Conservation (phyloP, 2,329 filamentous ascomycete genomes). For the Diplodia seriata region DNA sequence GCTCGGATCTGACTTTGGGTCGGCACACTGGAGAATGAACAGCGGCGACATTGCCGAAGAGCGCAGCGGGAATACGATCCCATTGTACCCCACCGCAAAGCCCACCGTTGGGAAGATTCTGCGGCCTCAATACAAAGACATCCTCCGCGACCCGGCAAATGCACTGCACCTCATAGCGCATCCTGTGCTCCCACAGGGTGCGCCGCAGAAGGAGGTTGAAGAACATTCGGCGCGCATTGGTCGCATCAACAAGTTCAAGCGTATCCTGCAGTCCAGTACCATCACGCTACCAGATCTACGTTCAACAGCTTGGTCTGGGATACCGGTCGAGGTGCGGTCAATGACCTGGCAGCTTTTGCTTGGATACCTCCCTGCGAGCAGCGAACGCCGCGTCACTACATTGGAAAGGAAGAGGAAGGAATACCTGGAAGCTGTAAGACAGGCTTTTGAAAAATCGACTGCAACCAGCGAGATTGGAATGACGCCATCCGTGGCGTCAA, state of each 20-base stretch:
- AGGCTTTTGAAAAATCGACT: slow-evolving; percentile 69
- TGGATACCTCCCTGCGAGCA: slow-evolving; percentile 95
- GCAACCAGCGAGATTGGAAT: slow-evolving; percentile 52
- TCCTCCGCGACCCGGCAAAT: slow-evolving; percentile 84
- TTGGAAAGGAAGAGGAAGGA: slow-evolving; percentile 95
- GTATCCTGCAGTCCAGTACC: slow-evolving; percentile 87
- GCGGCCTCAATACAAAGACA: slow-evolving; percentile 96
- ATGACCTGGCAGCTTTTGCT: slow-evolving; percentile 99
- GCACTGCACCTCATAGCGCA: slow-evolving; percentile 94
- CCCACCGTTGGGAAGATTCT: slow-evolving; percentile 94
- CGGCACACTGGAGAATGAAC: slow-evolving; percentile 68
- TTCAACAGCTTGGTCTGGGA: slow-evolving; percentile 88
- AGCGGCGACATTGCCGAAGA: slow-evolving; percentile 96
- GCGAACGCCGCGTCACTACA: slow-evolving; percentile 86
- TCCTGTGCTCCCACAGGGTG: slow-evolving; percentile 73
- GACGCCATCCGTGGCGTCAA: slow-evolving; percentile 44
- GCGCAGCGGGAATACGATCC: slow-evolving; percentile 64
- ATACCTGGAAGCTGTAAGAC: slow-evolving; percentile 87
- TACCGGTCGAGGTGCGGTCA: slow-evolving; percentile 92
- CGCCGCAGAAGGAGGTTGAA: slow-evolving; percentile 82
- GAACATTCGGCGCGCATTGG: slow-evolving; percentile 85
- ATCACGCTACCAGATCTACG: slow-evolving; percentile 86
- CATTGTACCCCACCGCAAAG: slow-evolving; percentile 85
- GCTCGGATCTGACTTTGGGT: slow-evolving; percentile 38
- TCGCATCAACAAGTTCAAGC: slow-evolving; percentile 98